Base-by-base conservation (phyloP, 371 early-diverging fungal species). In the Phascolomyces articulosus region DNA sequence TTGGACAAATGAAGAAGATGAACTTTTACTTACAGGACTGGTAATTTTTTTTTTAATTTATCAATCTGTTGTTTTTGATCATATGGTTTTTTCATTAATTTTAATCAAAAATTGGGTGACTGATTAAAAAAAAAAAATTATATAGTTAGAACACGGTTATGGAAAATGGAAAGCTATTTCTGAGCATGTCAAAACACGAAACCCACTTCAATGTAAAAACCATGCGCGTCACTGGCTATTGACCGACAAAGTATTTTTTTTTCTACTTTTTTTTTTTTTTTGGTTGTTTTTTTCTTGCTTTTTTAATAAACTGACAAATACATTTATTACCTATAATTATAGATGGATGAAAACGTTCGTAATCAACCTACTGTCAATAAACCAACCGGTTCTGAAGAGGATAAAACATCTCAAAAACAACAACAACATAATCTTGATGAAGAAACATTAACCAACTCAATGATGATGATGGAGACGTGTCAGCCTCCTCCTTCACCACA, bases 101-200 rank as follows among this genome's bases (percentile, higher is more conserved):
- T n/a, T n/a, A n/a, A n/a, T n/a, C n/a, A n/a, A n/a, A n/a, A n/a
- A n/a, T n/a, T n/a, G n/a, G n/a, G n/a, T n/a, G n/a, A n/a, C n/a
- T n/a, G n/a, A n/a, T n/a, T n/a, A n/a, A n/a, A n/a, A n/a, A n/a
- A n/a, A n/a, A n/a, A n/a, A n/a, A n/a, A n/a, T n/a, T n/a, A 15
- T 41, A 40, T 63, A 88, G 86, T 60, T 71, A 66, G 66, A 74
- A 53, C 75, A 78, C 67, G 89, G 90, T 1, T 85, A 85, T 63
- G 91, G 90, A 20, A 80, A 84, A 40, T 91, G 91, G 91, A 86
- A 83, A 56, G 63, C 65, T 7, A 84, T 91, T 40, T 72, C 88
- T 3, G 75, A 78, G 11, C 67, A 74, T 31, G 75, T 91, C 28
- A 72, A 75, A 23, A 87, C 88, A 16, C 72, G 90, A 48, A 89